Evolutionary conservation across 2,329 filamentous ascomycete genomes (phyloP).

Genomic region (Alternaria longipes): DNA sequence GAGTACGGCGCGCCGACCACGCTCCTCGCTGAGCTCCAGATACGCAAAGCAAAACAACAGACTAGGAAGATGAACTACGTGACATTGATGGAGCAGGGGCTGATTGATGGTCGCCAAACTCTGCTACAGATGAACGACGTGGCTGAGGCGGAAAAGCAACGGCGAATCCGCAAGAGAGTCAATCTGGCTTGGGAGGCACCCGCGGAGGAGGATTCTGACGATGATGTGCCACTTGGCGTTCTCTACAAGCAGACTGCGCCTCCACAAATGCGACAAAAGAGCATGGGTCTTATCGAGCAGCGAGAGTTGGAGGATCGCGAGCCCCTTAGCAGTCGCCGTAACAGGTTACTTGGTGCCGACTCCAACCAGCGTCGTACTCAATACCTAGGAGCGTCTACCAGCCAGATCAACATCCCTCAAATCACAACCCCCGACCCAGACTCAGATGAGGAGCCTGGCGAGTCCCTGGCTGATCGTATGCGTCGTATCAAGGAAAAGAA

Average conservation of each 20-base stretch:
- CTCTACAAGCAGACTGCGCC: constrained; percentile 66
- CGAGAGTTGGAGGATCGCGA: constrained; percentile 92
- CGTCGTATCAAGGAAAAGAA: constrained; percentile 70
- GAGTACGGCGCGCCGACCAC: constrained; percentile 84
- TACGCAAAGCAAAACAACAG: constrained; percentile 89
- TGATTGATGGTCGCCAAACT: constrained; percentile 74
- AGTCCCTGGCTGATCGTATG: constrained; percentile 73
- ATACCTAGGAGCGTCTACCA: constrained; percentile 29
- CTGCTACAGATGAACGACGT: constrained; percentile 90
- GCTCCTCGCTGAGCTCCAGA: constrained; percentile 87
- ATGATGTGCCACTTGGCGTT: constrained; percentile 88
- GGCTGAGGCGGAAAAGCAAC: constrained; percentile 80
- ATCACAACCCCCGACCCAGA: constrained; percentile 40
- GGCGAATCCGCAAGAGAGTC: constrained; percentile 77
- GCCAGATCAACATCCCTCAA: constrained; percentile 41
- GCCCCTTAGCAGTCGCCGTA: constrained; percentile 79
- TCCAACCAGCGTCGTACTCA: constrained; percentile 35
- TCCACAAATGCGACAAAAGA: constrained; percentile 64
- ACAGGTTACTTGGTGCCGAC: constrained; percentile 72
- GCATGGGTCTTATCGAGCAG: constrained; percentile 79
- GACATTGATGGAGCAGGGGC: constrained; percentile 73
- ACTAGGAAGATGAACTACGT: constrained; percentile 76
- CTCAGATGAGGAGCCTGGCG: constrained; percentile 58
- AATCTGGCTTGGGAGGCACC: constrained; percentile 91
- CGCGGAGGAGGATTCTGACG: constrained; percentile 61